These are phyloP conservation scores for Fistulinella prunicolor DNA, from an alignment of 768 basidiomycete genomes.

Conservation along the genomic window DNA sequence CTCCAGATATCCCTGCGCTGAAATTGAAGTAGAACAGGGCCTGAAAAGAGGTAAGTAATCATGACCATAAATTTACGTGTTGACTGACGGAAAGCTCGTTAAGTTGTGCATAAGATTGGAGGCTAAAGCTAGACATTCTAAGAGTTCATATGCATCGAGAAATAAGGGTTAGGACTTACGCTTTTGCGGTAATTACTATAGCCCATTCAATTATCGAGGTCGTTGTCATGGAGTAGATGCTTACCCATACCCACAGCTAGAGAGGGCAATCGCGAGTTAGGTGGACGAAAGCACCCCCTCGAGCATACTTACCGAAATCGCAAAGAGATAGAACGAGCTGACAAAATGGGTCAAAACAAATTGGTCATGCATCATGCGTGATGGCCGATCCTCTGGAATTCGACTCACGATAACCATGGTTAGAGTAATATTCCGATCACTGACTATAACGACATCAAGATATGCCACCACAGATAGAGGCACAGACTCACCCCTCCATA, in stretches of 20 bases:
- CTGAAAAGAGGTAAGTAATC: conserved; percentile 32
- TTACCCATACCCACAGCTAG: conserved; percentile 14
- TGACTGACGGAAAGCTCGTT: conserved; percentile 38
- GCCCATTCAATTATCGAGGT: neutral
- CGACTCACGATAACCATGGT: conserved; percentile 46
- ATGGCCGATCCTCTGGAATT: neutral
- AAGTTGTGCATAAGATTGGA: conserved; percentile 37
- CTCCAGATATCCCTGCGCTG: conserved; percentile 45
- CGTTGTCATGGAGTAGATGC: neutral
- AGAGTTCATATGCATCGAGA: neutral
- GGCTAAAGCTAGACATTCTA: conserved; percentile 34
- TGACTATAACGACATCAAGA: conserved; percentile 35
- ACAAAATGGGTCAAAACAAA: conserved; percentile 10
- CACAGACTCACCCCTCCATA: conserved; percentile 44
- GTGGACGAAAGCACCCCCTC: neutral
- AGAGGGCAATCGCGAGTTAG: neutral
- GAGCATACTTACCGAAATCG: conserved; percentile 41
- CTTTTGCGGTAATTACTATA: conserved; percentile 49
- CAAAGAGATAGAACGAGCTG: conserved; percentile 36
- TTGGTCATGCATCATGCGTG: too few species aligned
- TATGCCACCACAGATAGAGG: neutral
- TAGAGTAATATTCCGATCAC: conserved; percentile 41
- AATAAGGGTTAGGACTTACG: conserved; percentile 32
- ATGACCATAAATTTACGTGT: neutral
- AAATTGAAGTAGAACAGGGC: conserved; percentile 51